A percentile compares a stretch with the other conserved stretches of the same genome.
These are phyloP conservation scores for Neospora caninum DNA, from an alignment of 169 alveolate genomes.

Conservation along the genomic window DNA sequence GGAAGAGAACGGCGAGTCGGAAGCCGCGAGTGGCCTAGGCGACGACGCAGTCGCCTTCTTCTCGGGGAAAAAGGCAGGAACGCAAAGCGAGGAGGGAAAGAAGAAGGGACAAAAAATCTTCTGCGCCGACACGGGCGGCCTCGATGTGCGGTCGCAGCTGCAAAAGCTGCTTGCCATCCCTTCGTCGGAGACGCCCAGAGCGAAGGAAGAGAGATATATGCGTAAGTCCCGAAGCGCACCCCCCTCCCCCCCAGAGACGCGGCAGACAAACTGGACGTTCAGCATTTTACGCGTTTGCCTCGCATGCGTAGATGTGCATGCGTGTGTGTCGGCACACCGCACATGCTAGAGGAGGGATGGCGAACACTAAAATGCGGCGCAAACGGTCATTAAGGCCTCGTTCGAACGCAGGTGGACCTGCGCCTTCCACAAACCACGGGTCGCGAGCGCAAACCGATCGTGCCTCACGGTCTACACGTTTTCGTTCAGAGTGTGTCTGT, in stretches of 20 bases:
- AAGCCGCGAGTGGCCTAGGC: not conserved
- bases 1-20: not conserved
- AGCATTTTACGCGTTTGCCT: too few species aligned
- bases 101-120: conserved; percentile 5
- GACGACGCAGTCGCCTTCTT: conserved; percentile 28
- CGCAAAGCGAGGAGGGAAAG: not conserved
- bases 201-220: not conserved
- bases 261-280: too few species aligned
- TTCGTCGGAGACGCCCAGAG: not conserved
- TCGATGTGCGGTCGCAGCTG: not conserved
- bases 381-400: too few species aligned
- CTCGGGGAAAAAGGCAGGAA: not conserved
- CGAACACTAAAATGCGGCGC: too few species aligned
- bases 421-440: too few species aligned
- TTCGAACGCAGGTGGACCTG: too few species aligned
- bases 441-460: too few species aligned
- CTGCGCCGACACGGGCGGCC: not conserved
- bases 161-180: not conserved
- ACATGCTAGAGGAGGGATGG: too few species aligned
- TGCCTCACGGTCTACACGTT: too few species aligned
- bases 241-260: not conserved
- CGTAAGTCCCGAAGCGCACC: not conserved
- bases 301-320: too few species aligned
- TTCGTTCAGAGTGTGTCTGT: too few species aligned
- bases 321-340: too few species aligned